A percentile compares a stretch with the other conserved stretches of the same genome.
Evolutionary conservation across 345 rosid genomes (phyloP).

Genomic region (Heritiera fomes): DNA sequence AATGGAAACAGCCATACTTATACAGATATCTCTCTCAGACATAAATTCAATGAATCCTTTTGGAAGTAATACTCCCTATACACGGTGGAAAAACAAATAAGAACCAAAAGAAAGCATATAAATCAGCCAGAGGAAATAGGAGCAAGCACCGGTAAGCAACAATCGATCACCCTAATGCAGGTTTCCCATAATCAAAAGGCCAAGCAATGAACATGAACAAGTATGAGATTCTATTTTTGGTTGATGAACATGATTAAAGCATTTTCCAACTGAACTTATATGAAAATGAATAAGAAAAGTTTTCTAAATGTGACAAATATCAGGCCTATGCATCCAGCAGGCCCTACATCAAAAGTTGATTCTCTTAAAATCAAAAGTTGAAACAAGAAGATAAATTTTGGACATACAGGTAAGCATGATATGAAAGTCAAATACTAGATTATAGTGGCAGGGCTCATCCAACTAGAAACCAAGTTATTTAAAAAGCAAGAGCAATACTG

Average conservation of each 20-base stretch:
- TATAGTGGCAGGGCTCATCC: background rate
- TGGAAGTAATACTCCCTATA: slow-evolving; percentile 71
- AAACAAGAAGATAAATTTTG: background rate
- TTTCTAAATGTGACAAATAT: background rate
- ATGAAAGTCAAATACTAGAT: background rate
- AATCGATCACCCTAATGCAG: background rate
- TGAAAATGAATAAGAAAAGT: background rate
- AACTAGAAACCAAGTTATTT: background rate
- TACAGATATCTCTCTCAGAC: slow-evolving; percentile 61
- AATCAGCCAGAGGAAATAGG: slow-evolving; percentile 7
- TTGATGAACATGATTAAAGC: background rate
- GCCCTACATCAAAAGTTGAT: slow-evolving; percentile 4
- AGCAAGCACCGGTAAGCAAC: background rate
- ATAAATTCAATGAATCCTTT: slow-evolving; percentile 52
- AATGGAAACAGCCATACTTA: slow-evolving; percentile 80
- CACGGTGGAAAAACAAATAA: slow-evolving; percentile 24
- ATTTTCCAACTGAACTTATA: background rate
- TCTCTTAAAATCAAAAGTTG: slow-evolving; percentile 2
- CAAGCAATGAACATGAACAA: slow-evolving; percentile 8
- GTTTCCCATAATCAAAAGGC: background rate
- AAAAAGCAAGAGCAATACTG: background rate
- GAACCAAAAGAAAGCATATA: slow-evolving; percentile 16
- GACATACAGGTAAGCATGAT: background rate
- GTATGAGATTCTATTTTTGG: slow-evolving; percentile 1
- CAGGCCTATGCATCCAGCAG: background rate